Evolutionary conservation across 1,139 yeast species (phyloP), one percentile per base, ranked within the genome.

Genomic region (Blastobotrys malaysiensis): DNA sequence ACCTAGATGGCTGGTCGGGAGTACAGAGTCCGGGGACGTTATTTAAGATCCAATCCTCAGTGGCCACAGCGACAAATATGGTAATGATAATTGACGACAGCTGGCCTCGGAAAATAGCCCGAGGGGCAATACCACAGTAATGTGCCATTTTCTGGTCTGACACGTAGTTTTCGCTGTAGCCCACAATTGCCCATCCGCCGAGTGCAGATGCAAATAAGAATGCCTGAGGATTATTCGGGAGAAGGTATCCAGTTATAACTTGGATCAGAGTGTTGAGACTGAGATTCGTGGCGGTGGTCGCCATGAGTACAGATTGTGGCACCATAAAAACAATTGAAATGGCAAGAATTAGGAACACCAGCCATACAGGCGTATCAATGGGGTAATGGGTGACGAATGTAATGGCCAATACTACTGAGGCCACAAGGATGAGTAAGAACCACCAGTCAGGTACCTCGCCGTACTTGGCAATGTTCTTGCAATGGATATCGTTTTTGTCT

Each of bases 361-460:
- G 78, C 83, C 78, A 74, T 5, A 74, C 75, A 16, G 78, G 77
- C 6, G 77, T 73, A 54, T 68, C 62, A n/a, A 62, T 70, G 19
- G 67, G 67, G 65, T 75, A 58, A 78, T 78, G 60, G 57, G 76
- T 65, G 21, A 81, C 73, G 61, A 55, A 78, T 66, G 78, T 57
- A 43, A 81, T 74, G 16, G 79, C 83, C 53, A 81, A 69, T 4
- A 73, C 76, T 4, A 82, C 61, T 2, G 85, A 74, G 39, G 77
- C 59, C 11, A 77, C 56, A 56, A 83, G 69, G 21, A 82, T 72
- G 9, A 68, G 54, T 26, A 78, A 60, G 60, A 78, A 83, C 76
- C 81, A 80, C 79, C 80, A 79, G 56, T 81, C 84, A 14, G 88
- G 88, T 45, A 81, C 86, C 61, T 83, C 87, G 43, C 73, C 73